A percentile compares a stretch with the other conserved stretches of the same genome.
Conservation (phyloP, 345 rosid genomes). For the Camelina laxa region DNA sequence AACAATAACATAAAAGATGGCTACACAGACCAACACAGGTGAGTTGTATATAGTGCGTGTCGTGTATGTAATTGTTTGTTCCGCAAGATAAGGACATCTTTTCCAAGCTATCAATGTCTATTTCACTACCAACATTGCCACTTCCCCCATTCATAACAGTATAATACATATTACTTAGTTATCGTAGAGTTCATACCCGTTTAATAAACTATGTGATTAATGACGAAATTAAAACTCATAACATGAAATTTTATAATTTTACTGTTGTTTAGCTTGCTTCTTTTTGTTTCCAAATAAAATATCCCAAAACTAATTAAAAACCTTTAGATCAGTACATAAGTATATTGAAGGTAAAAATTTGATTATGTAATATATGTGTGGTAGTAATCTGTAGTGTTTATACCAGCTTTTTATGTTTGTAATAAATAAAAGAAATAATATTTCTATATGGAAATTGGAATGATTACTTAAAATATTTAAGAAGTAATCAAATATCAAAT, state of each 20-base stretch:
- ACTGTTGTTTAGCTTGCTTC: too few relatives aligned
- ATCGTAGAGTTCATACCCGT: background rate
- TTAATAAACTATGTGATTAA: background rate
- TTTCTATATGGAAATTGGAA: background rate
- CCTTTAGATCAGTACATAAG: background rate
- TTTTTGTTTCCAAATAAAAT: too few relatives aligned
- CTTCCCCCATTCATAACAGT: slow-evolving; percentile 2
- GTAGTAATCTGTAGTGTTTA: background rate
- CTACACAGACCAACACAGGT: slow-evolving; percentile 47
- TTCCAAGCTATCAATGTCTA: slow-evolving; percentile 37
- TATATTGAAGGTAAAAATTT: too few relatives aligned
- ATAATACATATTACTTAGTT: background rate
- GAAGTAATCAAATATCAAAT: background rate
- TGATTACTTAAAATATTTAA: background rate
- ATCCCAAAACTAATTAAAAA: background rate
- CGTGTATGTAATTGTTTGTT: slow-evolving; percentile 42
- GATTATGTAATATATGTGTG: background rate
- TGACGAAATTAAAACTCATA: background rate
- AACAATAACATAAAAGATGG: slow-evolving; percentile 37
- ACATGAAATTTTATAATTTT: background rate
- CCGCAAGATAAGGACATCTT: slow-evolving; percentile 43
- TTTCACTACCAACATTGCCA: slow-evolving; percentile 39
- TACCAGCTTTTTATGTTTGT: background rate
- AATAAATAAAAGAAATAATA: too few relatives aligned
- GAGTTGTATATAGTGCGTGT: slow-evolving; percentile 43